Conservation (phyloP, 108 stramenopile species). For the Skeletonema menzelii region DNA sequence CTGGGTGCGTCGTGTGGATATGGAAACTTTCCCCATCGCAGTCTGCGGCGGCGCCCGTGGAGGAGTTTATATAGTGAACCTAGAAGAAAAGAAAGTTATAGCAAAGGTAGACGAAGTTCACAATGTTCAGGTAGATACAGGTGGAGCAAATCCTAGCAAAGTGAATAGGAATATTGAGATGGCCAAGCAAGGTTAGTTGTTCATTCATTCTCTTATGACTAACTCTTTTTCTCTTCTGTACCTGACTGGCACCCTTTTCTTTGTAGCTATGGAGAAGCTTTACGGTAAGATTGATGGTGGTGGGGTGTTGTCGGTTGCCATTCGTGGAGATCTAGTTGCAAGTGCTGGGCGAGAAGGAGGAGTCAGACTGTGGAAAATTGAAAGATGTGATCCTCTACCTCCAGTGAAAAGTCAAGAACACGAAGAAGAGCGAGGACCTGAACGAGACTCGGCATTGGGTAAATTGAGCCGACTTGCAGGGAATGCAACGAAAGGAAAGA, state of each 20-base stretch:
- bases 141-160: not conserved
- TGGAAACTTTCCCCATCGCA: slow-evolving; percentile 64
- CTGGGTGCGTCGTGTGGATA: slow-evolving; percentile 65
- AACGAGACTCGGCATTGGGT: not conserved
- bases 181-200: slow-evolving; percentile 9
- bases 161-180: not conserved
- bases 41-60: slow-evolving; percentile 63
- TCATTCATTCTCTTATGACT: no score
- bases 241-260: no score
- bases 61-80: slow-evolving; percentile 54
- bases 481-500: not conserved
- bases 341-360: slow-evolving; percentile 65
- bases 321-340: slow-evolving; percentile 46
- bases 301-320: slow-evolving; percentile 51
- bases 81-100: slow-evolving; percentile 51
- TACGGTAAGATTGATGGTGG: slow-evolving; percentile 61
- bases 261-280: slow-evolving; percentile 28
- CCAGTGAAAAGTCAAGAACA: not conserved
- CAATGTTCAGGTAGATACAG: slow-evolving; percentile 16
- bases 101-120: slow-evolving; percentile 37
- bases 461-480: not conserved
- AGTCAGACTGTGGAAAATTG: slow-evolving; percentile 43
- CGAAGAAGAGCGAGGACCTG: not conserved
- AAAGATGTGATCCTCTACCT: not conserved
- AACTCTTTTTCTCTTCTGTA: no score